These are phyloP conservation scores for Colletotrichum tropicale DNA, from an alignment of 2,329 filamentous ascomycete species.

Conservation along the genomic window DNA sequence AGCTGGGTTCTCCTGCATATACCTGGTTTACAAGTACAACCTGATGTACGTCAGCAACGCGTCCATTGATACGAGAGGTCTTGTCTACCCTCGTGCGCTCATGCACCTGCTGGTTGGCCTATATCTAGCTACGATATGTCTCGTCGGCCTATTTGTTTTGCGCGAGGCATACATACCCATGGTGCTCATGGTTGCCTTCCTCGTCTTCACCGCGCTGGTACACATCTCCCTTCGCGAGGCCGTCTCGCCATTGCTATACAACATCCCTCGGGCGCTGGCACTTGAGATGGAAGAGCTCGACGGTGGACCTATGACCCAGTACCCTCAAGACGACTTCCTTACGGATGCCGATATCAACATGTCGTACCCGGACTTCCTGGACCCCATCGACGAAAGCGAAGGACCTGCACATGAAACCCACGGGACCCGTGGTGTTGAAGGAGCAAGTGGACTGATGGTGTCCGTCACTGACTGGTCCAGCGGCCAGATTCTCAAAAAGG, in stretches of 20 bases:
- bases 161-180: slow-evolving; percentile 70
- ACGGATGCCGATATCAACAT: slow-evolving; percentile 3
- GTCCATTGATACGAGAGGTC: slow-evolving; percentile 83
- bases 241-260: slow-evolving; percentile 76
- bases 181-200: slow-evolving; percentile 76
- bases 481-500: slow-evolving; percentile 39
- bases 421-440: slow-evolving; percentile 40
- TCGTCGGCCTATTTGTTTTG: slow-evolving; percentile 84
- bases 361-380: slow-evolving; percentile 13
- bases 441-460: slow-evolving; percentile 36
- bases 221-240: slow-evolving; percentile 77
- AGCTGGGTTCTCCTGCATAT: slow-evolving; percentile 79
- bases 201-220: slow-evolving; percentile 78
- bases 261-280: slow-evolving; percentile 75
- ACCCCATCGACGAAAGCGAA: slow-evolving; percentile 26
- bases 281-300: slow-evolving; percentile 53
- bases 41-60: slow-evolving; percentile 86
- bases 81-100: slow-evolving; percentile 85
- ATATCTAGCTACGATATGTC: slow-evolving; percentile 81
- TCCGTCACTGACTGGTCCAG: slow-evolving; percentile 38
- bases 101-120: slow-evolving; percentile 85
- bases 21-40: slow-evolving; percentile 89
- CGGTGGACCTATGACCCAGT: neutral
- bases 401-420: slow-evolving; percentile 23
- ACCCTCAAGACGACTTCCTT: slow-evolving; percentile 9